Percentiles rank a stretch among this genome's conserved stretches.
Conservation (phyloP, 1,284 basidiomycete genomes). For the Lentinula novae-zelandiae region DNA sequence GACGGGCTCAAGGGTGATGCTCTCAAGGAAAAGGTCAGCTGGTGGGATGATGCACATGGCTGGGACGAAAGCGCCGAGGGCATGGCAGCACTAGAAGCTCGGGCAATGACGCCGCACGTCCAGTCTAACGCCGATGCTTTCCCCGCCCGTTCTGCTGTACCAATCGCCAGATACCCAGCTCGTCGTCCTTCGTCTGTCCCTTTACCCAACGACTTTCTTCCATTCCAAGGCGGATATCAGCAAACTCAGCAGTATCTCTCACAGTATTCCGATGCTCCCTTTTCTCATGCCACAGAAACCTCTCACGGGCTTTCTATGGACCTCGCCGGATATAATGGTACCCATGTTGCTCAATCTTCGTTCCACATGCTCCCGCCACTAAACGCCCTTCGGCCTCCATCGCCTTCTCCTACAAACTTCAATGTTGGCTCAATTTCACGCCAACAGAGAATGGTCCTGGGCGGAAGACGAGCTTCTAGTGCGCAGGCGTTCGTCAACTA, state of each 20-base stretch:
- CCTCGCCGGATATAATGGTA: not conserved
- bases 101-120: conserved; percentile 13
- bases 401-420: conserved; percentile 28
- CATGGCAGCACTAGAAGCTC: conserved; percentile 14
- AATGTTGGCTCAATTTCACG: conserved; percentile 34
- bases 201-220: conserved; percentile 39
- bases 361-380: not conserved
- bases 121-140: conserved; percentile 13
- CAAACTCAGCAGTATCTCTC: conserved; percentile 4
- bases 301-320: not conserved
- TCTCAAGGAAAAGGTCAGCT: not conserved
- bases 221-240: not conserved
- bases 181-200: conserved; percentile 66
- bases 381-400: not conserved
- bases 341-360: not conserved
- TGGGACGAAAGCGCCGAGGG: conserved; percentile 5
- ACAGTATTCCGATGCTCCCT: conserved; percentile 2
- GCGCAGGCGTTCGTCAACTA: conserved; percentile 24
- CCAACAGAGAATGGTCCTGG: conserved; percentile 32
- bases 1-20: conserved; percentile 3
- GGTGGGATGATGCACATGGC: conserved; percentile 6
- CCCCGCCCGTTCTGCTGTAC: not conserved
- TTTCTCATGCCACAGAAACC: not conserved
- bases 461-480: conserved; percentile 29
- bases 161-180: conserved; percentile 27